Conservation (phyloP, 495 filamentous ascomycete genomes). For the Aspergillus sclerotiicarbonarius region DNA sequence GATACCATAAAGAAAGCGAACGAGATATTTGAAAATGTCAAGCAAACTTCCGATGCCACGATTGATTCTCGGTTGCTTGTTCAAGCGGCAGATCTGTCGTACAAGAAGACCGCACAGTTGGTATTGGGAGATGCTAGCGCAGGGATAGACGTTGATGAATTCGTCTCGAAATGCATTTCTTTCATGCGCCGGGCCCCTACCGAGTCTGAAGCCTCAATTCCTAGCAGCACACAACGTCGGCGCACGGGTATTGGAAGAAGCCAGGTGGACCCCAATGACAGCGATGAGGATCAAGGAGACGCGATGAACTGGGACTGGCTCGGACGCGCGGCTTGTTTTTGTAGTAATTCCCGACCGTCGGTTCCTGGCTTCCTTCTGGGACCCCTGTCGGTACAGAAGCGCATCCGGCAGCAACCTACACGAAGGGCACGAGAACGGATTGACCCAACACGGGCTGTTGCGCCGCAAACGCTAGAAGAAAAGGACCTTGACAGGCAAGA, state of each 20-base stretch:
- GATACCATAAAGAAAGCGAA: constrained; percentile 65
- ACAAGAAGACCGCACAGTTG: constrained; percentile 68
- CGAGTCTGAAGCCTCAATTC: constrained; percentile 17
- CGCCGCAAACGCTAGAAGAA: constrained; percentile 69
- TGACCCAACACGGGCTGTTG: constrained; percentile 59
- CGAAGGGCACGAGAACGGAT: constrained; percentile 62
- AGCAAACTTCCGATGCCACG: constrained; percentile 89
- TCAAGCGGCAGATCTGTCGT: constrained; percentile 69
- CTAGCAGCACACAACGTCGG: constrained; percentile 31
- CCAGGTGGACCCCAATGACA: constrained; percentile 46
- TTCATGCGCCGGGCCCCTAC: constrained; percentile 71
- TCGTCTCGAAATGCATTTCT: constrained; percentile 83
- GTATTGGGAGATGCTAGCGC: constrained; percentile 65
- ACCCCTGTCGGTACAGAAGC: constrained; percentile 85
- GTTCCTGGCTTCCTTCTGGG: constrained; percentile 85
- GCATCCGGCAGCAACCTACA: constrained; percentile 63
- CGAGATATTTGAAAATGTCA: constrained; percentile 63
- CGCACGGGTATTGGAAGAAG: constrained; percentile 27
- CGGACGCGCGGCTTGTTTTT: constrained; percentile 71
- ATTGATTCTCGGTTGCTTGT: constrained; percentile 86
- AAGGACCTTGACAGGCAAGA: constrained; percentile 70
- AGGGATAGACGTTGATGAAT: constrained; percentile 88
- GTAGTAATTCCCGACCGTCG: constrained; percentile 67
- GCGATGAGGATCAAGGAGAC: constrained; percentile 63
- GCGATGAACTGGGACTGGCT: constrained; percentile 86